Evolutionary conservation across 2,329 filamentous ascomycete genomes (phyloP).

Genomic region (Fusarium solani-melongenae): DNA sequence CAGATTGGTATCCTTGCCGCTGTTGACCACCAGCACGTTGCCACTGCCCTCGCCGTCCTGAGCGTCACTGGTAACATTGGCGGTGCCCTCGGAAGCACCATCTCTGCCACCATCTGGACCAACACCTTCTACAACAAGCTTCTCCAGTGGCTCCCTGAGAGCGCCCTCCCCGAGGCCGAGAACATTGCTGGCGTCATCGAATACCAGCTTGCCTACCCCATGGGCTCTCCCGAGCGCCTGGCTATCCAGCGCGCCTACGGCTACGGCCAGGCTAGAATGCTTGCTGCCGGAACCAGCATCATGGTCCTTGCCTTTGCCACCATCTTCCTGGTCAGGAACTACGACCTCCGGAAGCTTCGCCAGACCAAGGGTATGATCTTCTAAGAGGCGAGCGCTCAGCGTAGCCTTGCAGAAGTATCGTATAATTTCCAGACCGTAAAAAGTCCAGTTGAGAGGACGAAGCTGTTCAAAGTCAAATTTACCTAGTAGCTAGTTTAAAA

Average conservation of each 20-base stretch:
- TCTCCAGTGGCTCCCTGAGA: slow-evolving; percentile 59
- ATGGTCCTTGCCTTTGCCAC: slow-evolving; percentile 50
- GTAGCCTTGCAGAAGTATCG: neutral
- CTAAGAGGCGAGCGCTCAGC: slow-evolving; percentile 41
- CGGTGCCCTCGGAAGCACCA: slow-evolving; percentile 43
- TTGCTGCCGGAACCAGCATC: slow-evolving; percentile 50
- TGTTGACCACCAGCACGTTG: slow-evolving; percentile 48
- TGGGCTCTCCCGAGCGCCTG: slow-evolving; percentile 55
- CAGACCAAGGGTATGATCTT: slow-evolving; percentile 65
- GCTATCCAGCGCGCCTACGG: slow-evolving; percentile 70
- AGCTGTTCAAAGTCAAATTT: neutral
- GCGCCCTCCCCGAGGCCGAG: slow-evolving; percentile 49
- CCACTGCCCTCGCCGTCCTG: slow-evolving; percentile 45
- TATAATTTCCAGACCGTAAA: neutral
- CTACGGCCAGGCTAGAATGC: slow-evolving; percentile 61
- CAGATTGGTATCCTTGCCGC: slow-evolving; percentile 45
- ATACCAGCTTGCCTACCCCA: slow-evolving; percentile 61
- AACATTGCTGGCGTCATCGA: slow-evolving; percentile 65
- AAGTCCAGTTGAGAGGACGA: slow-evolving; percentile 12
- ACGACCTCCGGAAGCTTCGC: slow-evolving; percentile 59
- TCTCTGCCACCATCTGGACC: slow-evolving; percentile 48
- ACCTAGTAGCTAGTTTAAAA: slow-evolving; percentile 9
- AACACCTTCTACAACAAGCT: slow-evolving; percentile 56
- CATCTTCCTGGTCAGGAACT: slow-evolving; percentile 59
- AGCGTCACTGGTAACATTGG: slow-evolving; percentile 44